Base-by-base conservation (phyloP, 108 stramenopile species). In the Nitzschia sp. region DNA sequence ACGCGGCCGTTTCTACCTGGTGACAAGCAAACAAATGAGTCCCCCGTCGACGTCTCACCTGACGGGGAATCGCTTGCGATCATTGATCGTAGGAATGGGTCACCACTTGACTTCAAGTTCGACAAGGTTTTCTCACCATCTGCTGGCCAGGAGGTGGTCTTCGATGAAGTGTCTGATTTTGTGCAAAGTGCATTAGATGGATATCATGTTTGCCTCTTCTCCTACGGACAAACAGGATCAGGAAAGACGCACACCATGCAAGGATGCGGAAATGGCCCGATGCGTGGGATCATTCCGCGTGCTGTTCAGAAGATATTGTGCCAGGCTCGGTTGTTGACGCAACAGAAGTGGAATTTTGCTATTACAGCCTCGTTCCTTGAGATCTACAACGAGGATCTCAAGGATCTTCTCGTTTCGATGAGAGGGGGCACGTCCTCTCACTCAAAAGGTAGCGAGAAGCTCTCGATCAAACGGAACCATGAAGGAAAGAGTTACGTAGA, bases 301-400 rank as follows among this genome's bases (percentile, higher is more conserved):
- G 87, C 94, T 16, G 91, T 98, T 47, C 92, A 92, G 66, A 90
- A 98, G 77, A 95, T 98, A 62, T 71, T 97, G 53, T 45, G 68
- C 27, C 95, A 95, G 66, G 94, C 93, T n/a, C 67, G 62, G 23
- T 44, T 66, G 21, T 71, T 98, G 79, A 81, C 91, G 66, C 76
- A 65, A 48, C 93, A 98, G 56, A 96, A 95, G 22, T 99, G 99
- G 99, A 71, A 69, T 15, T 99, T 97, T 80, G 84, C 78, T 28
- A 79, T 99, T 55, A 77, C 87, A 59, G 97, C 96, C 2, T 92
- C 92, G 27, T 99, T 98, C 75, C 71, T 99, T 56, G 99, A 99
- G 80, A 99, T 99, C 52, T 99, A 99, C 88, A 98, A 99, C 80
- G 99, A 99, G 71, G 80, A 93, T 26, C 84, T 99, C 29, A 89